These are phyloP conservation scores for Fusarium compactum DNA, from an alignment of 2,329 filamentous ascomycete genomes.

Conservation along the genomic window DNA sequence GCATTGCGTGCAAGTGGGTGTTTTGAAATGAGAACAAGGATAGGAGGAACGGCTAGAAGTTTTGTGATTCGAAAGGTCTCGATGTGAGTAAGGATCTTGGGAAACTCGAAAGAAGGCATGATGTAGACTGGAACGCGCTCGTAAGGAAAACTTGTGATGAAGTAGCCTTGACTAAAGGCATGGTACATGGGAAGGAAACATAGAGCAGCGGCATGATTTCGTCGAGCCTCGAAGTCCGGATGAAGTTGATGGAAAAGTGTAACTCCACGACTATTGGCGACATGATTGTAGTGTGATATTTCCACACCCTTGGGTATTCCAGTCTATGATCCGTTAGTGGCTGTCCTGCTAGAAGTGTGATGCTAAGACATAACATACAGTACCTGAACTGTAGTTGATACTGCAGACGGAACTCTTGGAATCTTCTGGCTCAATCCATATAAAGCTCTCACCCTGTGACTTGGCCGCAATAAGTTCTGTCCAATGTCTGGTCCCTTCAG, in stretches of 20 bases:
- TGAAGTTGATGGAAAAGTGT: constrained; percentile 58
- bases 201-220: constrained; percentile 59
- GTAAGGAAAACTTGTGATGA: constrained; percentile 69
- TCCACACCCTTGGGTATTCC: constrained; percentile 87
- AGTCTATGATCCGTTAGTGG: constrained; percentile 58
- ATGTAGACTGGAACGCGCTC: constrained; percentile 77
- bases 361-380: constrained; percentile 49
- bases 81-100: constrained; percentile 76
- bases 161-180: constrained; percentile 78
- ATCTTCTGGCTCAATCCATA: constrained; percentile 70
- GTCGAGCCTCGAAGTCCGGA: constrained; percentile 61
- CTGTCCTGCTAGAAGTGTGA: not conserved
- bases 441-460: constrained; percentile 66
- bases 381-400: constrained; percentile 84
- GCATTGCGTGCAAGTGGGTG: constrained; percentile 73
- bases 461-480: constrained; percentile 67
- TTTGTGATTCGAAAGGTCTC: constrained; percentile 76
- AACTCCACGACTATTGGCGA: constrained; percentile 75
- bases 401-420: constrained; percentile 69
- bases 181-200: constrained; percentile 84
- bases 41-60: constrained; percentile 77
- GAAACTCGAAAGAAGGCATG: constrained; percentile 82
- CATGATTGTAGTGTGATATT: constrained; percentile 81
- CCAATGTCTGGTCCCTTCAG: constrained; percentile 65
- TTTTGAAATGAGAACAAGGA: constrained; percentile 79